A percentile compares a stretch with the other conserved stretches of the same genome.
Evolutionary conservation across 2,329 filamentous ascomycete genomes (phyloP).

Genomic region (Botrytis tulipae): DNA sequence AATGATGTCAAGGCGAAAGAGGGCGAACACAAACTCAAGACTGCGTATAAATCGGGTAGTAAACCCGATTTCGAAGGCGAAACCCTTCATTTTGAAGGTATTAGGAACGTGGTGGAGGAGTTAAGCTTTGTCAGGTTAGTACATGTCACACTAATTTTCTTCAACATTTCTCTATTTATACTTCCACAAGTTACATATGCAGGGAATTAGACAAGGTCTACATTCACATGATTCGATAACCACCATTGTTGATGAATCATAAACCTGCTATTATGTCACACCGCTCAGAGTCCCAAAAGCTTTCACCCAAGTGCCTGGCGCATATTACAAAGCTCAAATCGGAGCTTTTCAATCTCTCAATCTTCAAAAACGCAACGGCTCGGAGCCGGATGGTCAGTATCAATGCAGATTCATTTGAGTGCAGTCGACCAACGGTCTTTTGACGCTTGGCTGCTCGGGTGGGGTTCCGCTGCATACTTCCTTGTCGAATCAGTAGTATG

Average conservation of each 20-base stretch:
- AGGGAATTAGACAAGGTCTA: constrained; percentile 2
- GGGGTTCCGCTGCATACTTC: neutral
- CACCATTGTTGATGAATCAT: neutral
- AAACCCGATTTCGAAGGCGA: constrained; percentile 63
- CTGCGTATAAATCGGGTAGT: constrained; percentile 53
- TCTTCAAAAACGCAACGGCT: neutral
- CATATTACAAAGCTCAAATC: neutral
- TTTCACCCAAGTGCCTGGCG: constrained; percentile 8
- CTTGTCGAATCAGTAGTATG: neutral
- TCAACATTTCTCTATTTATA: constrained; percentile 14
- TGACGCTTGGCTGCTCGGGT: constrained; percentile 1
- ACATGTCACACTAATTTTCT: constrained; percentile 22
- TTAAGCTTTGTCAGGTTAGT: constrained; percentile 72
- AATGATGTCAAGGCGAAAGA: constrained; percentile 53
- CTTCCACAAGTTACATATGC: neutral
- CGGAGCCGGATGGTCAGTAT: neutral
- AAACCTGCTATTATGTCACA: neutral
- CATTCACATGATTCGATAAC: neutral
- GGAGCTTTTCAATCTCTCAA: neutral
- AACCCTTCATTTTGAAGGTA: constrained; percentile 56
- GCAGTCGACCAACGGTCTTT: neutral
- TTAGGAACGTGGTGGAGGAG: constrained; percentile 61
- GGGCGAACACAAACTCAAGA: constrained; percentile 59
- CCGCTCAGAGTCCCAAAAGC: neutral
- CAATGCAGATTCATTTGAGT: constrained; percentile 1